A percentile compares a stretch with the other conserved stretches of the same genome.
Conservation (phyloP, 2,329 filamentous ascomycete genomes). For the Cladophialophora immunda region DNA sequence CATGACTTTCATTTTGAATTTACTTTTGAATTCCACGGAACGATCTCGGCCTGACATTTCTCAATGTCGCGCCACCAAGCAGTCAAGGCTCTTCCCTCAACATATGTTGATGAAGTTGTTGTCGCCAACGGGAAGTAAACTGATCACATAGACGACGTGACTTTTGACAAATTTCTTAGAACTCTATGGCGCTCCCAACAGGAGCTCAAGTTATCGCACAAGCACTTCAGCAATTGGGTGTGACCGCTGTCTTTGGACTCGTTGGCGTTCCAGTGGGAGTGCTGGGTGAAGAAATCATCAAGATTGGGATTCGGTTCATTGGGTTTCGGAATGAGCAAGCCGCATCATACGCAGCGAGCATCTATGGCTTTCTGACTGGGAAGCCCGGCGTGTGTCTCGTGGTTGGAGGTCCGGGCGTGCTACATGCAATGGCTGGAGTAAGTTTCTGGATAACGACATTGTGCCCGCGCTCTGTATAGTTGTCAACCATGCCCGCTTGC, state of each 20-base stretch:
- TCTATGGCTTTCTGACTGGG: constrained; percentile 67
- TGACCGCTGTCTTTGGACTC: constrained; percentile 62
- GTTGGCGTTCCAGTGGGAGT: constrained; percentile 64
- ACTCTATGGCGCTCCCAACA: too few species aligned
- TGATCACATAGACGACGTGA: too few species aligned
- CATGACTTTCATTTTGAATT: too few species aligned
- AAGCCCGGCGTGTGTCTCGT: constrained; percentile 65
- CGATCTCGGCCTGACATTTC: too few species aligned
- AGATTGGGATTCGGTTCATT: constrained; percentile 65
- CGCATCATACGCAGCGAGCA: constrained; percentile 65
- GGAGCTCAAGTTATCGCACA: constrained; percentile 58
- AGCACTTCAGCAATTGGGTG: constrained; percentile 57
- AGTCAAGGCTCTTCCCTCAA: too few species aligned
- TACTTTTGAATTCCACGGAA: too few species aligned
- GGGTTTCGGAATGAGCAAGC: constrained; percentile 68
- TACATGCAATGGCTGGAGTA: constrained; percentile 66
- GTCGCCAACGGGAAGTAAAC: too few species aligned
- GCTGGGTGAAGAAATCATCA: constrained; percentile 65
- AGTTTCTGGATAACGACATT: constrained; percentile 39
- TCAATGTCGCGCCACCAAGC: too few species aligned
- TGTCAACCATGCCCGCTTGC: too few species aligned
- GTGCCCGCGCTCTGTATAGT: too few species aligned
- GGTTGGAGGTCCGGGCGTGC: constrained; percentile 66
- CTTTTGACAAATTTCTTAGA: too few species aligned
- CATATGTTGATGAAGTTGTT: too few species aligned